These are phyloP conservation scores for Yarrowia keelungensis DNA, from an alignment of 805 yeast genomes.

Conservation along the genomic window DNA sequence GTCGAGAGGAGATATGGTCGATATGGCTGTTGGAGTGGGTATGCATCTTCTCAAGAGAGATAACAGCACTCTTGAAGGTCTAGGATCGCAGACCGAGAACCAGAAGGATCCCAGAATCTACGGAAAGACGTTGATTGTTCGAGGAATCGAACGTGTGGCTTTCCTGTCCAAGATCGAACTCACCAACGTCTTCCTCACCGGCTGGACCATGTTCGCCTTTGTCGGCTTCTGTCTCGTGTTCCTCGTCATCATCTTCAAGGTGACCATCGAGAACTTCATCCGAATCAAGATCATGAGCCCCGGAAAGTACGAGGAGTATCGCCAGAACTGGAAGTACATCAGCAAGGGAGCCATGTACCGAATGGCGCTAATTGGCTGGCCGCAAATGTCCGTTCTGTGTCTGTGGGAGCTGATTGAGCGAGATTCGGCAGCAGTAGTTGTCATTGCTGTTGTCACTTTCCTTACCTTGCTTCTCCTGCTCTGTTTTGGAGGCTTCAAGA, in stretches of 20 bases:
- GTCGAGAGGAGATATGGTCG: slow-evolving; percentile 25
- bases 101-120: slow-evolving; percentile 67
- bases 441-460: slow-evolving; percentile 77
- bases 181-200: slow-evolving; percentile 84
- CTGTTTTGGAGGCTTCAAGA: slow-evolving; percentile 74
- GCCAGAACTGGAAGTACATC: slow-evolving; percentile 82
- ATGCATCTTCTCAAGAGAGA: slow-evolving; percentile 16
- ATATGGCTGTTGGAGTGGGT: slow-evolving; percentile 9
- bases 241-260: slow-evolving; percentile 65
- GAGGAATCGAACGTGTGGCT: slow-evolving; percentile 93
- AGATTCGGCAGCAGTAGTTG: slow-evolving; percentile 84
- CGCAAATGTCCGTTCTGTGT: slow-evolving; percentile 80
- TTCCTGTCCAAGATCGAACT: slow-evolving; percentile 84
- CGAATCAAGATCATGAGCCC: slow-evolving; percentile 65
- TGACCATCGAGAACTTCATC: slow-evolving; percentile 69
- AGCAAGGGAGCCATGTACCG: slow-evolving; percentile 90
- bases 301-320: slow-evolving; percentile 73
- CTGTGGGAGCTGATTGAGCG: slow-evolving; percentile 87
- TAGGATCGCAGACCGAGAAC: slow-evolving; percentile 46
- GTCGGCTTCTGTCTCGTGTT: slow-evolving; percentile 67
- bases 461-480: slow-evolving; percentile 64
- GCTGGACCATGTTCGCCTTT: slow-evolving; percentile 81
- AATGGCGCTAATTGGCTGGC: slow-evolving; percentile 81
- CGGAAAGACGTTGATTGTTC: slow-evolving; percentile 75
- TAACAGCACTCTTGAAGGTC: neutral